Evolutionary conservation across 1,284 basidiomycete species (phyloP), one percentile per base, ranked within the genome.

Genomic region (Porphyrellus sp.): DNA sequence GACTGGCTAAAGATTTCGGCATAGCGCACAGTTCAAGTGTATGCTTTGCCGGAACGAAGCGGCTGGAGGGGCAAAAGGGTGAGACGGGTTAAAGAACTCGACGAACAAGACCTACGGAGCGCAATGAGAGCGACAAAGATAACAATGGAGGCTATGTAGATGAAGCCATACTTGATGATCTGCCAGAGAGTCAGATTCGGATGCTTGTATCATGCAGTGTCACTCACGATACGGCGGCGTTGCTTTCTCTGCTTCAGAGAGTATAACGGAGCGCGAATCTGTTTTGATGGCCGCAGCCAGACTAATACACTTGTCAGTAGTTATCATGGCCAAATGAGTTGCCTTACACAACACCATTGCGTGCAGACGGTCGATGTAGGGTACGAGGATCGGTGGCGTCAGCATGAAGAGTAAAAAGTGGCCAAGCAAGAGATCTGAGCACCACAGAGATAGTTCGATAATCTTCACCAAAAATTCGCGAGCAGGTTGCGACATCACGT

Each of bases 221-320:
- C 35, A 74, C 82, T 69, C 61, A 94, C 91, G 63, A 94, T 94
- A 79, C 87, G 87, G 54, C 91, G 82, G 55, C 93, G 83, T 70
- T 91, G 89, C 65, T 83, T 82, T 72, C 86, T 89, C 72, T 93
- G 89, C 71, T 91, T 91, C 67, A 89, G 80, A 48, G 89, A 90
- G 73, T 93, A 99, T 64, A 99, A 79, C 5, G 96, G 96, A 3
- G 93, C 88, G 56, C 92, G 89, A 64, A 97, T 96, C 73, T 96
- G 91, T 67, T 91, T 91, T 51, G 89, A 89, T 24, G 89, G 88
- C 27, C 87, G 84, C 49, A 91, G 70, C 90, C 90, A 91, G 77
- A 93, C 87, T 88, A 57, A 34, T 56, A 33, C 24, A 20, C 28
- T 12, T 13, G 39, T 64, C 47, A 67, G 58, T 53, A 61, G 46